Base-by-base conservation (phyloP, 257 asterid genomes). In the Nicotiana noctiflora region DNA sequence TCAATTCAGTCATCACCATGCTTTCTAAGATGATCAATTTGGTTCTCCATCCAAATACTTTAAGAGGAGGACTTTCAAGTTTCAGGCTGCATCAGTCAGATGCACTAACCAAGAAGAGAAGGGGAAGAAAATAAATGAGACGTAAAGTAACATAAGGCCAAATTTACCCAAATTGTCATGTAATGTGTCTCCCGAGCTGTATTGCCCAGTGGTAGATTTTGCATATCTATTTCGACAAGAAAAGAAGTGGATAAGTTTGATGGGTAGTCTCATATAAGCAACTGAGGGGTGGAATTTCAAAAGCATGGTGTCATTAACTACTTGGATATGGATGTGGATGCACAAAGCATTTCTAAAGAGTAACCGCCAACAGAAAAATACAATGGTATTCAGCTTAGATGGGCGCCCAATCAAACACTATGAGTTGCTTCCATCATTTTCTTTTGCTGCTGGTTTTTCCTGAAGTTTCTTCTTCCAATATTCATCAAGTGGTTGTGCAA, bases 401-500 rank as follows among this genome's bases (percentile, higher is more conserved):
- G 31, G n/a, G 78, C 37, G 4, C 14, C 78, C 25, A 1, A 46
- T 44, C 40, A 8, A 65, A 65, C 6, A 14, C 79, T 84, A 84
- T 63, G 82, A 53, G 75, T 91, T 63, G 81, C 82, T 77, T 52
- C 75, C 68, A 34, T 87, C 91, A 2, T 76, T 86, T 80, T 89
- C 93, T 87, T 89, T 90, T 75, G 86, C 88, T 7, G 92, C 91
- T 53, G 92, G 91, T 82, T 91, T 96, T 79, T 90, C 92, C 78
- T 92, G 84, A 9, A 86, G 95, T 86, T 94, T 92, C 85, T 92
- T 94, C 85, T 83, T 90, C 99, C 98, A 96, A 82, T 92, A 96
- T 19, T 90, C 97, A 5, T 96, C 97, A 51, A 96, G 97, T 17
- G 98, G 98, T 32, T 94, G 97, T 8, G 97, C 98, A 57, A 96